phyloP scores from a whole-genome alignment of 1,284 basidiomycete genomes.

The Boletus mariae region DNA sequence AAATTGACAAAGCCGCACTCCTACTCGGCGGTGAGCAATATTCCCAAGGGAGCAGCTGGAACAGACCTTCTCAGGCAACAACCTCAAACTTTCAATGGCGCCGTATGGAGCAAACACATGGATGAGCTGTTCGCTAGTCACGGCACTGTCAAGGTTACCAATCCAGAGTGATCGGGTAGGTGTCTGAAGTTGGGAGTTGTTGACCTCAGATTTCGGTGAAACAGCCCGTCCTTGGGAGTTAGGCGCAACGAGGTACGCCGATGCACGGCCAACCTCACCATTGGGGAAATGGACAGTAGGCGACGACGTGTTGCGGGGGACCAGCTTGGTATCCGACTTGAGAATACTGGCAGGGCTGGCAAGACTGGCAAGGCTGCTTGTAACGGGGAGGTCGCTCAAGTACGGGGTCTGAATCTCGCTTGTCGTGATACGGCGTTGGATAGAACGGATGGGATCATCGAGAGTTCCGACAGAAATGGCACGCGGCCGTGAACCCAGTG shows the following conservation, averaged over 20 bases:
- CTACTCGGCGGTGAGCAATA: conserved; percentile 39
- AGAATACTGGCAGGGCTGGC: conserved; percentile 52
- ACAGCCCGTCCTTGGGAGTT: conserved; percentile 62
- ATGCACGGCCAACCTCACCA: conserved; percentile 55
- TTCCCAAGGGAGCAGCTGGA: conserved; percentile 1
- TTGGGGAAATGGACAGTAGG: conserved; percentile 70
- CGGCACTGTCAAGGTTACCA: conserved; percentile 90
- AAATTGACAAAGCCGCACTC: conserved; percentile 99
- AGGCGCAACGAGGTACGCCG: conserved; percentile 66
- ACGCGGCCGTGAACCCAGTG: conserved; percentile 61
- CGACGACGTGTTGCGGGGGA: conserved; percentile 46
- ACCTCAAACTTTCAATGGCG: conserved; percentile 89
- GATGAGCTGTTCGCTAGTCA: conserved; percentile 92
- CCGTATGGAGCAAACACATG: conserved; percentile 95
- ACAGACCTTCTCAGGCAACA: conserved; percentile 92
- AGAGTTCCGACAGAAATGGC: conserved; percentile 89
- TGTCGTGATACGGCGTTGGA: conserved; percentile 60
- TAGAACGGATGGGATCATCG: conserved; percentile 69
- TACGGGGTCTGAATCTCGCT: conserved; percentile 56
- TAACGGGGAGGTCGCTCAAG: conserved; percentile 48
- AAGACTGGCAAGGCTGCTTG: conserved; percentile 41
- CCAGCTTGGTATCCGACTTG: conserved; percentile 51
- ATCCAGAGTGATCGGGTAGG: conserved; percentile 97
- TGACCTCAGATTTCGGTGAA: conserved; percentile 73
- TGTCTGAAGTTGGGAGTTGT: conserved; percentile 74